Evolutionary conservation across 345 rosid species (phyloP), one percentile per base, ranked within the genome.

Genomic region (Syzygium oleosum): DNA sequence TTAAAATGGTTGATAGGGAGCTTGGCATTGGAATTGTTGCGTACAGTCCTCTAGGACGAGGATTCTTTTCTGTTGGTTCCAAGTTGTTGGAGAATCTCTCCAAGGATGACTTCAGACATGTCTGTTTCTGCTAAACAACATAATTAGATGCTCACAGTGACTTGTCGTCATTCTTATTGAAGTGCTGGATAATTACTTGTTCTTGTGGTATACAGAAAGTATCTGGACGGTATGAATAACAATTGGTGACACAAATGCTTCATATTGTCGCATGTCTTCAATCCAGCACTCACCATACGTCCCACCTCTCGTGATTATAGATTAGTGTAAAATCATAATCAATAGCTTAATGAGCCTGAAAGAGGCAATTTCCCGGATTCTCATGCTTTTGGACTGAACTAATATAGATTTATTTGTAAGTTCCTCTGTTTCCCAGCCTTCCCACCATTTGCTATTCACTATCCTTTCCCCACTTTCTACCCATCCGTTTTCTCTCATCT

Each of bases 1-100:
- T 31, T 86, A 12, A n/a, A 6, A 9, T 38, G 41, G 31, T 85
- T 92, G 53, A 11, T 54, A 94, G 98, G 91, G 95, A 96, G 79
- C 97, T 94, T 84, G 97, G 96, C 65, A 95, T 95, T 15, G 95
- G 98, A 19, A 93, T 95, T 88, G 97, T 94, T 65, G 94, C 96
- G 7, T 95, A 94, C 87, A 92, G 97, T 90, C 95, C 97, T 55
- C 86, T 96, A 2, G 97, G 97, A 52, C 89, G 95, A 63, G 96
- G 97, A 13, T 96, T 96, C 91, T 85, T 96, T 2, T 91, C 98
- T 46, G 65, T 89, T 2, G 97, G 98, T 87, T 88, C 97, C 25
- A 96, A 95, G 85, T 11, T 95, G 79, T 85, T 92, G 87, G 95
- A 93, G 78, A 92, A 85, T 53, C 25, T 96, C 1, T 52, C 91